These are phyloP conservation scores for Cystoderma amianthinum DNA, from an alignment of 768 basidiomycete genomes.

Conservation along the genomic window DNA sequence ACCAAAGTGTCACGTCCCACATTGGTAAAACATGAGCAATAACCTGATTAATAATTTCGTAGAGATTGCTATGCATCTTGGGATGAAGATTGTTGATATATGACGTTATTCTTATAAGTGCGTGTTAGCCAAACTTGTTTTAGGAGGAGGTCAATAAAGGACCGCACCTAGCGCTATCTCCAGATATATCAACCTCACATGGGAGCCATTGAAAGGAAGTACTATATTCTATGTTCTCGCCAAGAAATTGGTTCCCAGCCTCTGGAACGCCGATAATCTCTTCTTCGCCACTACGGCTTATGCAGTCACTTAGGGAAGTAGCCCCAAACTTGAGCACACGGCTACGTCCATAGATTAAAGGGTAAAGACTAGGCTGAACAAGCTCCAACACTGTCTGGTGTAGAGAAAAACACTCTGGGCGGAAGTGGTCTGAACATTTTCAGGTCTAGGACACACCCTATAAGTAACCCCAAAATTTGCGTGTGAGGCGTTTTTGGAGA, in stretches of 20 bases:
- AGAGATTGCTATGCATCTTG: conserved; percentile 7
- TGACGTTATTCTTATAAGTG: conserved; percentile 9
- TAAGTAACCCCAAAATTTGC: no score
- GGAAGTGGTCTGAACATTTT: no score
- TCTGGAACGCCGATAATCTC: conserved; percentile 1
- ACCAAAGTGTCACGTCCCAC: conserved; percentile 12
- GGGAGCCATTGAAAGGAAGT: conserved; percentile 9
- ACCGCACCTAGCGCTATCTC: conserved; percentile 9
- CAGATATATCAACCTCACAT: conserved; percentile 4
- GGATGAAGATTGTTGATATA: conserved; percentile 32
- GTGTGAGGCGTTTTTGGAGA: no score
- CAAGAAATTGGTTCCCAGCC: not conserved
- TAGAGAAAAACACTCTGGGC: no score
- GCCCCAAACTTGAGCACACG: conserved; percentile 4
- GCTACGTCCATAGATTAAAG: conserved; percentile 18
- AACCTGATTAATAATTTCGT: conserved; percentile 14
- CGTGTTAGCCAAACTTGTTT: not conserved
- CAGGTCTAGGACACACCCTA: no score
- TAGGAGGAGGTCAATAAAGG: no score
- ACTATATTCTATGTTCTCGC: conserved; percentile 2
- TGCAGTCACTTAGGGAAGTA: conserved; percentile 7
- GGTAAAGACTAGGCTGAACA: not conserved
- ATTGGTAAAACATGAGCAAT: conserved; percentile 16
- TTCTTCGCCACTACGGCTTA: conserved; percentile 6
- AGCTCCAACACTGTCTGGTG: not conserved